Conservation (phyloP, 352 stramenopile genomes). For the Blastocystis sp. region DNA sequence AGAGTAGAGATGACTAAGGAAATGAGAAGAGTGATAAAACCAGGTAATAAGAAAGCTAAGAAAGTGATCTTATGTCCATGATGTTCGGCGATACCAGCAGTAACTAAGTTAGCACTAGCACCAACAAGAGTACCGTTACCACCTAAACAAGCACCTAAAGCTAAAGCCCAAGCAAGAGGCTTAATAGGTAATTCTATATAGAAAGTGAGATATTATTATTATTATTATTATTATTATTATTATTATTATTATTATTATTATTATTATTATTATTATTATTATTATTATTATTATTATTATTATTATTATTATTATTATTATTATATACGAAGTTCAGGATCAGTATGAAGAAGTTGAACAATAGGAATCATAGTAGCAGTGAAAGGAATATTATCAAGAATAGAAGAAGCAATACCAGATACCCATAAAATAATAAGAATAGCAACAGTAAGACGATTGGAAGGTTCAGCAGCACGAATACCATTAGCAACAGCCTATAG, state of each 20-base stretch:
- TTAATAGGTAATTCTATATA: conserved; percentile 43
- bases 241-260: not conserved
- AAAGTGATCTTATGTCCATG: conserved; percentile 29
- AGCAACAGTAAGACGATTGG: conserved; percentile 41
- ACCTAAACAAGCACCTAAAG: conserved; percentile 48
- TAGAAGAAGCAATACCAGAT: conserved; percentile 41
- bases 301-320: not conserved
- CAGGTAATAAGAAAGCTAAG: conserved; percentile 30
- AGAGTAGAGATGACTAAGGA: conserved; percentile 22
- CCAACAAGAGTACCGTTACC: conserved; percentile 49
- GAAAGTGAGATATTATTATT: no score
- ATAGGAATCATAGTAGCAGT: conserved; percentile 51
- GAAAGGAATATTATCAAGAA: conserved; percentile 45
- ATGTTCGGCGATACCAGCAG: conserved; percentile 39
- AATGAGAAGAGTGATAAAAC: conserved; percentile 24
- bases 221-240: not conserved
- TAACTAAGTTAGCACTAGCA: conserved; percentile 48
- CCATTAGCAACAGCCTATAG: conserved; percentile 16
- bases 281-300: not conserved
- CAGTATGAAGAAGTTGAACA: conserved; percentile 44
- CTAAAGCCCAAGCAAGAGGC: conserved; percentile 47
- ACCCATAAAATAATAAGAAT: conserved; percentile 49
- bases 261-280: not conserved
- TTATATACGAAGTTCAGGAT: conserved; percentile 39
- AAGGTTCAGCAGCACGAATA: conserved; percentile 29